These are phyloP conservation scores for Skeletonema grethae DNA, from an alignment of 108 stramenopile genomes.

Conservation along the genomic window DNA sequence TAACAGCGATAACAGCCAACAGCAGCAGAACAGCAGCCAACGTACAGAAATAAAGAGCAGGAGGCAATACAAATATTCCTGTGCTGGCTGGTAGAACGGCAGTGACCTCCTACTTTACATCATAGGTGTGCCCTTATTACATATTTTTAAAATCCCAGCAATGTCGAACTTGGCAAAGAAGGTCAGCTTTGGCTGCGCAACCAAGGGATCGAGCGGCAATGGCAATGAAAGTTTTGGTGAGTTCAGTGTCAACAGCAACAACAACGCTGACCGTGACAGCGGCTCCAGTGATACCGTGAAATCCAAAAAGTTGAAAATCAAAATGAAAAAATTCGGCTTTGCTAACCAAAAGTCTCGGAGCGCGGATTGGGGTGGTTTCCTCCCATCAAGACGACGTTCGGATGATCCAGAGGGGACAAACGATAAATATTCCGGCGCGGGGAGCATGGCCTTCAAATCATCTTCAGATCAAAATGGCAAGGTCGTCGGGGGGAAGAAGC, in stretches of 20 bases:
- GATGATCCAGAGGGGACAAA: neutral
- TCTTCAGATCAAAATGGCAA: neutral
- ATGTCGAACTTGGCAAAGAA: neutral
- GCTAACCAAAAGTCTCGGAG: neutral
- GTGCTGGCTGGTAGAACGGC: no score
- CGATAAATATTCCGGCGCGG: neutral
- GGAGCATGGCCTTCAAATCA: no score
- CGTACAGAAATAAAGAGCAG: no score
- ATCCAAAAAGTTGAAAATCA: neutral
- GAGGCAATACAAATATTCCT: neutral
- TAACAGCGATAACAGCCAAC: no score
- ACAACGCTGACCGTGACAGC: neutral
- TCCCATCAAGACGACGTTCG: constrained; percentile 3
- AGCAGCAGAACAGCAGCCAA: no score
- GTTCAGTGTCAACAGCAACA: neutral
- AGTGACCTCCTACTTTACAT: no score
- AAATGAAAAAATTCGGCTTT: constrained; percentile 2
- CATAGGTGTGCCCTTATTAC: no score
- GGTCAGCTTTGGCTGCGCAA: neutral
- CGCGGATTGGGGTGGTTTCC: neutral
- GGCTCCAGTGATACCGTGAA: neutral
- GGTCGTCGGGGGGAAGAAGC: neutral
- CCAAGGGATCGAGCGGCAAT: neutral
- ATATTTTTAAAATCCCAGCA: neutral
- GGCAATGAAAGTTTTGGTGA: neutral